Evolutionary conservation across 78 protist genomes (phyloP), one percentile per base, ranked within the genome.

Genomic region (Trichosphaerium sp.): DNA sequence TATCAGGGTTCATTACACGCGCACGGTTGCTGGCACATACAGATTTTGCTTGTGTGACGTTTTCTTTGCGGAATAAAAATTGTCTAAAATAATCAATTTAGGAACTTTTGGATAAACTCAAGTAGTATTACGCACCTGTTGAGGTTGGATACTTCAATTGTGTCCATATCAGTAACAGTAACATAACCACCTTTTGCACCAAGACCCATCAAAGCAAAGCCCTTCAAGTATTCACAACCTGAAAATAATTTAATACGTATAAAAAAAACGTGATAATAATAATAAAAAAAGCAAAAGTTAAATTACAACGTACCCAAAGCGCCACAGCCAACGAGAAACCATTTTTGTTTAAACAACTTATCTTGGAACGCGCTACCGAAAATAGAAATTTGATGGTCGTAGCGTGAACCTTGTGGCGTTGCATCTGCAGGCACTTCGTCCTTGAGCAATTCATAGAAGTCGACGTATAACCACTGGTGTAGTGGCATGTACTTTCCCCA

Each of bases 271-370:
- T 44, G 51, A 44, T 44, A 18, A 44, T 44, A 18, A 44, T 44
- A 18, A 44, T 18, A 18, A 44, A 18, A 44, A 18, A 44, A 21
- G 51, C 59, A 10, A 35, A 54, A 12, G 10, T 34, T 54, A 6
- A 35, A 10, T 6, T 34, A 10, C 10, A 54, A 34, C 6, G 10
- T 54, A 10, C 99, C 99, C 25, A 96, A 82, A 4, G 98, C 99
- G 18, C 99, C 99, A 1, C 98, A 89, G 34, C 99, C 99, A 14
- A 97, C 99, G 15, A 68, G 47, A 34, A 94, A 89, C 74, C 71
- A 78, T 28, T 57, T 71, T 25, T 64, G 78, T 23, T 69, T 29
- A 21, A 21, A 51, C 52, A 91, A 41, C 49, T 34, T 1, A 25
- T 32, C 57, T 70, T 69, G 85, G 26, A 64, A 10, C 11, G 63